Evolutionary conservation across 2,329 filamentous ascomycete genomes (phyloP).

Genomic region (Aspergillus transmontanensis): DNA sequence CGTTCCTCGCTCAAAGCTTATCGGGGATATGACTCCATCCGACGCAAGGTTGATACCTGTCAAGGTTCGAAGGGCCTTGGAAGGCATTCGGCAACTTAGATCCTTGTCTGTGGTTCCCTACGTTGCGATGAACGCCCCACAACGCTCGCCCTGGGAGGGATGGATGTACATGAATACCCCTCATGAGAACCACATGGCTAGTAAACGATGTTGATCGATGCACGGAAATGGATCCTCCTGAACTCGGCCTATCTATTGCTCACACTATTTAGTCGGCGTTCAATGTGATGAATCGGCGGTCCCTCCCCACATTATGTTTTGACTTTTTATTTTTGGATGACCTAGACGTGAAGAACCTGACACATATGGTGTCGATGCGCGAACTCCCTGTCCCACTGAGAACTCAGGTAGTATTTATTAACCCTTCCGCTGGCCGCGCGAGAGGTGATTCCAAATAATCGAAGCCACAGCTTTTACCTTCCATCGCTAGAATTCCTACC

Average conservation of each 20-base stretch:
- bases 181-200: not conserved
- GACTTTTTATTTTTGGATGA: not conserved
- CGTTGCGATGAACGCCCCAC: not conserved
- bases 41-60: not conserved
- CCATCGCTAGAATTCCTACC: slow-evolving; percentile 7
- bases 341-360: not conserved
- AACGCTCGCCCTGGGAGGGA: not conserved
- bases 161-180: not conserved
- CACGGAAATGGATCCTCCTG: not conserved
- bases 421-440: not conserved
- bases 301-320: not conserved
- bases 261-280: not conserved
- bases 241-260: not conserved
- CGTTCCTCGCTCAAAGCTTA: not conserved
- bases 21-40: not conserved
- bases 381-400: not conserved
- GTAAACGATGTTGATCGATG: not conserved
- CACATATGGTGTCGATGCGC: not conserved
- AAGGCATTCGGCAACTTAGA: not conserved
- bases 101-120: not conserved
- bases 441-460: slow-evolving; percentile 28
- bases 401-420: not conserved
- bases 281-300: not conserved
- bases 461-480: slow-evolving; percentile 16
- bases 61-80: not conserved